Evolutionary conservation across 2,329 filamentous ascomycete species (phyloP), one percentile per base, ranked within the genome.

Genomic region (Monosporascus ibericus): DNA sequence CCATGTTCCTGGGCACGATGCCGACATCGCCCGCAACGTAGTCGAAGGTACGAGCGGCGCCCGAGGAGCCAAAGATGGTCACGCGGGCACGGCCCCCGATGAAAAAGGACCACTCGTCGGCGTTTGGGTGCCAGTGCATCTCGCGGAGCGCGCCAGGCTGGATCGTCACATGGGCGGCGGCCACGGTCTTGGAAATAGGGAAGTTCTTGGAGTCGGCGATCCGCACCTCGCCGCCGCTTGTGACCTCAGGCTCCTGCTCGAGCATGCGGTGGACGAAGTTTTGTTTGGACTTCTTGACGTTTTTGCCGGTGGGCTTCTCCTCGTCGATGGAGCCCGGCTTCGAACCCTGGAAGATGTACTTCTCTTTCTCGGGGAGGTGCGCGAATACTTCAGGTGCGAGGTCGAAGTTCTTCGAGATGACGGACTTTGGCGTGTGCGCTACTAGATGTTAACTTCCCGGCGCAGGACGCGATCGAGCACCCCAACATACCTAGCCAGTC

Each of bases 31-130:
- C 88, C 1, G 86, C 79, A 6, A 79, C 72, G 48, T 88, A 92
- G 71, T 92, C 84, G 63, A 92, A 92, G 0, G 88, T 92, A 24
- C 86, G 77, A 0, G 87, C 86, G 22, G 75, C 81, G 27, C 84
- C 81, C 59, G 87, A 80, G 2, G 86, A 78, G 0, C 81, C 85
- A 63, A 91, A 92, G 58, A 92, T 80, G 15, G 87, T 91, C 15
- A 90, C 80, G 34, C 88, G 80, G 0, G 86, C 88, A 40, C 82
- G 81, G 0, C 88, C 88, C 25, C 72, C 71, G 65, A 92, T 81
- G 73, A 92, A 90, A 69, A 88, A 92, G 6, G 83, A 87, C 87
- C 87, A 92, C 67, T 91, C 87, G 62, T 91, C 88, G 14, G 86
- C 86, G 44, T 82, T 84, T 0, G 87, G 86, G 64, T 92, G 88